phyloP scores from a whole-genome alignment of 2,329 filamentous ascomycete species.

The Cladosporium sp. region DNA sequence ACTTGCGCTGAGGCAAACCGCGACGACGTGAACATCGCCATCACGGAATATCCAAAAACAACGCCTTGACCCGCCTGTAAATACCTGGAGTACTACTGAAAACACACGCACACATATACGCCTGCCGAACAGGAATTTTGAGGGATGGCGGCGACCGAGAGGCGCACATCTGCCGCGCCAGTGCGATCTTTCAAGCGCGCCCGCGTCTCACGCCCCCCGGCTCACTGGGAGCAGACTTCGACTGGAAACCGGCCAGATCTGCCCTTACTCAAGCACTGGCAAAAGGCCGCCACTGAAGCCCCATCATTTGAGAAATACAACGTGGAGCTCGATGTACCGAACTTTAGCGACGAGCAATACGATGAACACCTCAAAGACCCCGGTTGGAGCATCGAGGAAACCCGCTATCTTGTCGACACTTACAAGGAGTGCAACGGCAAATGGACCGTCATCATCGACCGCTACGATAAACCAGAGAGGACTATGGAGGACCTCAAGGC shows the following conservation, averaged over 20 bases:
- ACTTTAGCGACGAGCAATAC: slow-evolving; percentile 87
- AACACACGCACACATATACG: neutral
- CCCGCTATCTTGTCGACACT: slow-evolving; percentile 77
- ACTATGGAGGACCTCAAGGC: slow-evolving; percentile 87
- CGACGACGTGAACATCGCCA: neutral
- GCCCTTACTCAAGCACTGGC: slow-evolving; percentile 12
- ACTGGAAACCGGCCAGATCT: slow-evolving; percentile 11
- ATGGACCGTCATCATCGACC: slow-evolving; percentile 88
- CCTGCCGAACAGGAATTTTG: neutral
- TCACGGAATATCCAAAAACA: neutral
- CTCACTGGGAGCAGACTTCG: slow-evolving; percentile 12
- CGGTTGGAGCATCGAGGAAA: slow-evolving; percentile 89
- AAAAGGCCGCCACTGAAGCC: slow-evolving; percentile 10
- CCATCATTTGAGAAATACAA: slow-evolving; percentile 76
- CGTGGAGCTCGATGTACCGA: slow-evolving; percentile 68
- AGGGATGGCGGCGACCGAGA: slow-evolving; percentile 10
- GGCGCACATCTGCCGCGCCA: slow-evolving; percentile 9
- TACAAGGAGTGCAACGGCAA: slow-evolving; percentile 77
- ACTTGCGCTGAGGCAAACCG: neutral
- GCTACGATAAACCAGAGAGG: slow-evolving; percentile 57
- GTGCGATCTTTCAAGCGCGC: slow-evolving; percentile 14
- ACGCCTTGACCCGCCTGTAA: neutral
- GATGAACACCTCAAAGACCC: slow-evolving; percentile 64
- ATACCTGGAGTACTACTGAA: neutral
- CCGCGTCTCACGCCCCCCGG: slow-evolving; percentile 13